Evolutionary conservation across 352 stramenopile species (phyloP), one percentile per base, ranked within the genome.

Genomic region (Globisporangium mamillatum): DNA sequence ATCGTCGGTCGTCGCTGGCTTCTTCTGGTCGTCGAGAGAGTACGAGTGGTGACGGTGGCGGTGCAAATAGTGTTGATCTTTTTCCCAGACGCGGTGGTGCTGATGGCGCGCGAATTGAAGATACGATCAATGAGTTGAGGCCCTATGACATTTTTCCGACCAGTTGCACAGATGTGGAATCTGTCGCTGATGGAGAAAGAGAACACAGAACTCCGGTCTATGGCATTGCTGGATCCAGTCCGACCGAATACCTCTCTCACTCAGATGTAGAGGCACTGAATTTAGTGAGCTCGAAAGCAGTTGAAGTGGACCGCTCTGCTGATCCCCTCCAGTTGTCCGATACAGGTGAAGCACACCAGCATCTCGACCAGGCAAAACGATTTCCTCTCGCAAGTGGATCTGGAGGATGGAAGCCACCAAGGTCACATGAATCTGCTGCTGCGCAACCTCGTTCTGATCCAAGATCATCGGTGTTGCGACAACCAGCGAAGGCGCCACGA

Each of bases 401-500:
- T 44, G 25, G 18, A 41, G 32, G 22, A 57, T 56, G 60, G 44
- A 52, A 57, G 9, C 25, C 60, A 24, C 60, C 60, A 27, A 27
- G 44, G 22, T 57, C 25, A 24, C 44, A 48, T 10, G n/a, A 44
- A 7, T 18, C 38, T 53, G 32, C 8, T 36, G 34, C 18, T 63
- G 12, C 8, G 36, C 12, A 46, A 56, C 24, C 14, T 63, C 41
- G 52, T 63, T 54, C 50, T 9, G 18, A 57, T 41, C 32, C 36
- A 9, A 20, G 18, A 38, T 48, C 12, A 7, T 20, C 32, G 18
- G n/a, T 29, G 8, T 54, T 32, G 66, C 57, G 48, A 55, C 22
- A 72, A 53, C 36, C 64, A 60, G 0, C 60, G 58, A 24, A 71
- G 70, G 41, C 14, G 38, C 8, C 38, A 65, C 50, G 55, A 36